Conservation (phyloP, 2,329 filamentous ascomycete genomes). For the Pseudocercospora macadamiae region DNA sequence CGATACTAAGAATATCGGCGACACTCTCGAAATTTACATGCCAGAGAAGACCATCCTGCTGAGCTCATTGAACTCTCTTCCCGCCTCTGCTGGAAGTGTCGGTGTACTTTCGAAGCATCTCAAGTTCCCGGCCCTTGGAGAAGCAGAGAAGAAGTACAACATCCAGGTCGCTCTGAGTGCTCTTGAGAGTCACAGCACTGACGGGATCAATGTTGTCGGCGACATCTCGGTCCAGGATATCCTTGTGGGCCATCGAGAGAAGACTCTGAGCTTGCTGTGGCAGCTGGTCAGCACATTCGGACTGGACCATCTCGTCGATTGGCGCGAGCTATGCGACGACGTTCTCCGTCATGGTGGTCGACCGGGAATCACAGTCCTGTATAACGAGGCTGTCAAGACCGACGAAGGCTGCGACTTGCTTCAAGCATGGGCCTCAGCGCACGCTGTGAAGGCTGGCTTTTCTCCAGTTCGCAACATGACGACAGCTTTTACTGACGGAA, state of each 20-base stretch:
- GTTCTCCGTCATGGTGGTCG: constrained; percentile 12
- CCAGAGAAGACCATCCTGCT: constrained; percentile 50
- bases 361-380: neutral
- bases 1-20: constrained; percentile 31
- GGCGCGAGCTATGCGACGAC: constrained; percentile 57
- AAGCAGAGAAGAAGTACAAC: constrained; percentile 62
- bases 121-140: constrained; percentile 59
- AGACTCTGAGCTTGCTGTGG: constrained; percentile 65
- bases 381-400: neutral
- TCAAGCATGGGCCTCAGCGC: constrained; percentile 58
- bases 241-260: constrained; percentile 66
- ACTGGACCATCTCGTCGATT: constrained; percentile 58
- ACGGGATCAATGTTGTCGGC: constrained; percentile 44
- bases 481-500: constrained; percentile 60
- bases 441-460: constrained; percentile 38
- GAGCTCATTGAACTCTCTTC: constrained; percentile 26
- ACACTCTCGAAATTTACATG: constrained; percentile 50
- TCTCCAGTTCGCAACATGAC: constrained; percentile 56
- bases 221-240: constrained; percentile 60
- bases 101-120: constrained; percentile 56
- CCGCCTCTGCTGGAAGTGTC: constrained; percentile 10
- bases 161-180: constrained; percentile 60
- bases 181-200: constrained; percentile 47
- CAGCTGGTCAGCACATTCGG: constrained; percentile 61
- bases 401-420: constrained; percentile 45